Conservation (phyloP, 192 early-diverging fungal species). For the Podila verticillata region DNA sequence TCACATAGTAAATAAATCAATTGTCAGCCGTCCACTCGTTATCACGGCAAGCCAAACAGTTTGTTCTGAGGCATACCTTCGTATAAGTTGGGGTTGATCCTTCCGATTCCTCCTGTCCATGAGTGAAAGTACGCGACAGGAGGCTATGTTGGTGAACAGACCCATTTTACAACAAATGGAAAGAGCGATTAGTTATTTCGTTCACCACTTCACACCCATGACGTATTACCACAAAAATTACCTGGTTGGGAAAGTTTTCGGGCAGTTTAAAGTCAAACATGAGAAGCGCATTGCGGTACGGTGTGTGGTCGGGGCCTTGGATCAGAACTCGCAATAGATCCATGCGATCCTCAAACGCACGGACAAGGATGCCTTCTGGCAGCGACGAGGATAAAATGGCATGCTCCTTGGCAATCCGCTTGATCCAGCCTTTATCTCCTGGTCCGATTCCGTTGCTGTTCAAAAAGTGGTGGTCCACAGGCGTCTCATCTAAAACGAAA, state of each 20-base stretch:
- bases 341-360: constrained; percentile 64
- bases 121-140: constrained; percentile 64
- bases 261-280: constrained; percentile 67
- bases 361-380: constrained; percentile 67
- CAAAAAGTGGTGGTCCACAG: constrained; percentile 48
- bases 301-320: constrained; percentile 65
- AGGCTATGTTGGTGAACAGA: constrained; percentile 23
- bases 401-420: constrained; percentile 55
- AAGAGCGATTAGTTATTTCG: neutral
- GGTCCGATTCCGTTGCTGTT: neutral
- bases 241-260: constrained; percentile 55
- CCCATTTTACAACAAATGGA: no score
- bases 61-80: constrained; percentile 40
- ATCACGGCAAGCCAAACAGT: no score
- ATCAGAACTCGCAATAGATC: constrained; percentile 66
- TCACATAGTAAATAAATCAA: neutral
- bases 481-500: constrained; percentile 35
- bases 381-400: constrained; percentile 55
- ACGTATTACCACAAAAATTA: neutral
- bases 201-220: neutral
- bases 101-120: constrained; percentile 63
- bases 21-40: neutral
- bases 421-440: constrained; percentile 39
- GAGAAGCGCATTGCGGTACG: constrained; percentile 67
- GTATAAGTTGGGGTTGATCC: constrained; percentile 70